Conservation (phyloP, 2,329 filamentous ascomycete species). For the Colletotrichum lindemuthianum region DNA sequence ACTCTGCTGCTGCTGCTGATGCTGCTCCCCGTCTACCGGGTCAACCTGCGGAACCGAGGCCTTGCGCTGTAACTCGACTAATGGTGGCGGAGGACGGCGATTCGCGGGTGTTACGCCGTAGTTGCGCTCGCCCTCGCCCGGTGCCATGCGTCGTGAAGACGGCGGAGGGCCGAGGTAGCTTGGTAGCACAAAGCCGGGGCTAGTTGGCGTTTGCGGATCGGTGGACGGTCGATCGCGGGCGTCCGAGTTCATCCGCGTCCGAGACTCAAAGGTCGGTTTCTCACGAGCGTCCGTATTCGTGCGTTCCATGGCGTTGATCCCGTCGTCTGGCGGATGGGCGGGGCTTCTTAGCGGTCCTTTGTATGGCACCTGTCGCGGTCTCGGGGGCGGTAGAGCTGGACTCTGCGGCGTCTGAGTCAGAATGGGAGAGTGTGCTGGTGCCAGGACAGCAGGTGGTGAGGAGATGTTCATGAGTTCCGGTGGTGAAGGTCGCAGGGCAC, state of each 20-base stretch:
- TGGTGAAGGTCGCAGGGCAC: constrained; percentile 30
- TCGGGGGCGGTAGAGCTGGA: constrained; percentile 10
- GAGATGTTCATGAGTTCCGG: constrained; percentile 19
- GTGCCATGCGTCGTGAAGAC: constrained; percentile 7
- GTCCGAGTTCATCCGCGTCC: constrained; percentile 4
- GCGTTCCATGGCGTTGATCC: constrained; percentile 7
- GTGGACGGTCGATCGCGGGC: background rate
- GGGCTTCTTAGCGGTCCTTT: constrained; percentile 23
- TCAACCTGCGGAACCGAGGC: constrained; percentile 23
- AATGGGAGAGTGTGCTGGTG: background rate
- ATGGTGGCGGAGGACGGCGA: constrained; percentile 32
- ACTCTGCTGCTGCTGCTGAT: constrained; percentile 22
- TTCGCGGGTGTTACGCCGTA: constrained; percentile 35
- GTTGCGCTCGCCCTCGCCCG: constrained; percentile 32
- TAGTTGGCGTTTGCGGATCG: too few species aligned
- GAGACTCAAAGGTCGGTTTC: background rate
- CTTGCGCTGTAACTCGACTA: constrained; percentile 28
- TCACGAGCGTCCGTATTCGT: constrained; percentile 12
- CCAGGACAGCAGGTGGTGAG: background rate
- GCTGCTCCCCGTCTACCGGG: constrained; percentile 9
- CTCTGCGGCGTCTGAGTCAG: background rate
- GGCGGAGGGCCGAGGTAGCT: constrained; percentile 31
- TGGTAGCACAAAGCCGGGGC: background rate
- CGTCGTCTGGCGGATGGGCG: constrained; percentile 10
- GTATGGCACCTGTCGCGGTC: constrained; percentile 24